phyloP scores from a whole-genome alignment of 306 rosid genomes.

The Morella rubra region DNA sequence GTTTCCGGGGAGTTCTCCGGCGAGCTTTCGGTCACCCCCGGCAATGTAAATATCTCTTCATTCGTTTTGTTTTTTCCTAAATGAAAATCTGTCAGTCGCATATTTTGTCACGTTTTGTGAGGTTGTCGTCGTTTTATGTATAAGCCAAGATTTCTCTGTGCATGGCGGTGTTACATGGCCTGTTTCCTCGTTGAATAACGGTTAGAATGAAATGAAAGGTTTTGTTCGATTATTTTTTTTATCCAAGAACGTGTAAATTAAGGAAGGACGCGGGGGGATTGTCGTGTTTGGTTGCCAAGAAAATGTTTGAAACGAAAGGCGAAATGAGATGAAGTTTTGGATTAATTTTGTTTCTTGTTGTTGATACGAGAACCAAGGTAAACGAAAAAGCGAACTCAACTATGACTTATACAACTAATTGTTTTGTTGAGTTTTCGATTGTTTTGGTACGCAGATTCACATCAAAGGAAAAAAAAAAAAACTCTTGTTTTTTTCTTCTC shows the following conservation, averaged over 20 bases:
- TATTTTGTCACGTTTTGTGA: background rate
- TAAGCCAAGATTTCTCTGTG: background rate
- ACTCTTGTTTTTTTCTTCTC: background rate
- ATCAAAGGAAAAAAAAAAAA: background rate
- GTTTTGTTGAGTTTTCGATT: background rate
- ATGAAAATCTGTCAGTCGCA: background rate
- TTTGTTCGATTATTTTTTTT: background rate
- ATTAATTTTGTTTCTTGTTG: background rate
- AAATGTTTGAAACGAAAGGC: background rate
- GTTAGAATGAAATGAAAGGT: background rate
- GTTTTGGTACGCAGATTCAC: background rate
- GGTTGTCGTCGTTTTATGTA: background rate
- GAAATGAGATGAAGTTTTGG: background rate
- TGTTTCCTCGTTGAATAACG: background rate
- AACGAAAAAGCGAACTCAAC: background rate
- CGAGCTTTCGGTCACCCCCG: background rate
- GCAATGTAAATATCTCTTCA: background rate
- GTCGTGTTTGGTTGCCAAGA: constrained; percentile 21
- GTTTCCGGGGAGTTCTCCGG: background rate
- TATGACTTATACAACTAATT: background rate
- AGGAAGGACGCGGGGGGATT: background rate
- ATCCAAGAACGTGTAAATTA: background rate
- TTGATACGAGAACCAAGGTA: background rate
- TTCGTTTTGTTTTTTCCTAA: background rate
- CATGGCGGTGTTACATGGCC: background rate